Conservation (phyloP, 2,329 filamentous ascomycete genomes). For the Capronia epimyces region DNA sequence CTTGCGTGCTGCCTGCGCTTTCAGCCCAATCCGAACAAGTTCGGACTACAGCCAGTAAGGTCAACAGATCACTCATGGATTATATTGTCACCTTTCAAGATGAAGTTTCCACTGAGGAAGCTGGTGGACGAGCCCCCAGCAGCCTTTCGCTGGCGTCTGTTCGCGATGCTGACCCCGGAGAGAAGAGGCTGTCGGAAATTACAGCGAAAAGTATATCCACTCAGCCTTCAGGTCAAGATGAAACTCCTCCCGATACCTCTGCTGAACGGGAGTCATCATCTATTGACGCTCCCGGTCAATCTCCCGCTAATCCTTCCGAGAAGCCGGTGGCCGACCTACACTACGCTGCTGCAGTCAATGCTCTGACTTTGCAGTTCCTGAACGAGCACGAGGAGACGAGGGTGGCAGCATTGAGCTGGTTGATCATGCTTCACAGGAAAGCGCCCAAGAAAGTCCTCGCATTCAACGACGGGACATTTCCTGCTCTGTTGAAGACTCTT, state of each 20-base stretch:
- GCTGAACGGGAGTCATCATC: constrained; percentile 15
- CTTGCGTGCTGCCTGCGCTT: constrained; percentile 88
- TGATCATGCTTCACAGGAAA: constrained; percentile 96
- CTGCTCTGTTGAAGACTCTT: constrained; percentile 88
- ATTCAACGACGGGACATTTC: constrained; percentile 96
- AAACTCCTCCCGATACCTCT: constrained; percentile 9
- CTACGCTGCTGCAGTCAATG: constrained; percentile 89
- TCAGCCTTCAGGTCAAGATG: constrained; percentile 5
- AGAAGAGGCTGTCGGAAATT: constrained; percentile 26
- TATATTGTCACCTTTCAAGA: constrained; percentile 89
- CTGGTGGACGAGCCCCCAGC: constrained; percentile 37
- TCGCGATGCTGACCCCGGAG: constrained; percentile 30
- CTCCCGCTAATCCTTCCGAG: constrained; percentile 42
- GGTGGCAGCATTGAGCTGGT: constrained; percentile 88
- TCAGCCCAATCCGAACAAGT: constrained; percentile 87
- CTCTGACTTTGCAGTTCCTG: constrained; percentile 84
- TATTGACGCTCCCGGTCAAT: constrained; percentile 36
- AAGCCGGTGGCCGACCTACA: constrained; percentile 64
- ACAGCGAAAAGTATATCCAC: constrained; percentile 36
- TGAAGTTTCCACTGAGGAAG: constrained; percentile 33
- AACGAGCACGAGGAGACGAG: constrained; percentile 96
- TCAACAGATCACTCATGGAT: constrained; percentile 86
- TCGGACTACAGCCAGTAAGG: constrained; percentile 76
- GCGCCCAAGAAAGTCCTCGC: constrained; percentile 88
- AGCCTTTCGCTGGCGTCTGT: constrained; percentile 36